A percentile compares a stretch with the other conserved stretches of the same genome.
Evolutionary conservation across 495 filamentous ascomycete genomes (phyloP).

Genomic region (Opeltia flavorubescens): DNA sequence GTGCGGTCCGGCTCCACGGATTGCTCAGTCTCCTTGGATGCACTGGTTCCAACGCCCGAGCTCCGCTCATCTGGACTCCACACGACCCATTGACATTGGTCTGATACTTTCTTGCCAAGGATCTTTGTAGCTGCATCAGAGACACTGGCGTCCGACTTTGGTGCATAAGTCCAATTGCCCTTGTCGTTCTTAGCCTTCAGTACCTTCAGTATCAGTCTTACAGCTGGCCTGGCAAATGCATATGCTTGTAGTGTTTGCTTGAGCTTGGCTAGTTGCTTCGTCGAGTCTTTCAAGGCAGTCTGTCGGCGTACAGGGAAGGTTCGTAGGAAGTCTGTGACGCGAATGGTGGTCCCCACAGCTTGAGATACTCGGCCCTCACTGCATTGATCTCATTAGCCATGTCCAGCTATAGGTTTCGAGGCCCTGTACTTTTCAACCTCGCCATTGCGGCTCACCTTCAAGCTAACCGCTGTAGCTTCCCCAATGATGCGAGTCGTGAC

Average conservation of each 20-base stretch:
- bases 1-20: slow-evolving; percentile 6
- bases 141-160: slow-evolving; percentile 36
- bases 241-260: slow-evolving; percentile 61
- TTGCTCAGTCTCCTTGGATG: neutral
- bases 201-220: slow-evolving; percentile 54
- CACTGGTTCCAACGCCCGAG: neutral
- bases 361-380: slow-evolving; percentile 39
- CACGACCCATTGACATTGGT: slow-evolving; percentile 33
- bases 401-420: neutral
- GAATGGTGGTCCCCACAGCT: slow-evolving; percentile 69
- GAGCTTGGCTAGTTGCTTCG: slow-evolving; percentile 48
- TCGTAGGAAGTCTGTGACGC: slow-evolving; percentile 52
- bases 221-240: slow-evolving; percentile 51
- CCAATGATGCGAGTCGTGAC: slow-evolving; percentile 59
- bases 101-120: slow-evolving; percentile 50
- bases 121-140: slow-evolving; percentile 57
- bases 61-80: slow-evolving; percentile 13
- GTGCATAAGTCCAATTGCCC: slow-evolving; percentile 58
- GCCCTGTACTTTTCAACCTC: slow-evolving; percentile 28
- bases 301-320: slow-evolving; percentile 62
- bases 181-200: slow-evolving; percentile 47
- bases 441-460: slow-evolving; percentile 39
- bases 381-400: neutral
- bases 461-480: slow-evolving; percentile 46
- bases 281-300: slow-evolving; percentile 41